Evolutionary conservation across 352 stramenopile species (phyloP), one percentile per base, ranked within the genome.

Genomic region (Lagenidium giganteum): DNA sequence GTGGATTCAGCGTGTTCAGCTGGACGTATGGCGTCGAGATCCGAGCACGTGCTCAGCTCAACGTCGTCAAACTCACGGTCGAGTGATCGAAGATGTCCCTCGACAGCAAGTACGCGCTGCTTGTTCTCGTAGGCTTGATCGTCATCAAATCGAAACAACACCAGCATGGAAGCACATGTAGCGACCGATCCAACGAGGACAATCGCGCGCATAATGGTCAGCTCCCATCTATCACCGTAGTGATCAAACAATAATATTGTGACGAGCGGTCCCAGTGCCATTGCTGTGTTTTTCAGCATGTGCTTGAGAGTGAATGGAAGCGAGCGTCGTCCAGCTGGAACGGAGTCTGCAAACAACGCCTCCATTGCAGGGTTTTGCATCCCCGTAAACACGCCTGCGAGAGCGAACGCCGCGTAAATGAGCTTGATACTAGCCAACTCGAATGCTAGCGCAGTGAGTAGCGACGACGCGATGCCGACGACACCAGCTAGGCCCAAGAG

Each of bases 281-380:
- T 51, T 22, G 68, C 63, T 0, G 54, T 30, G 42, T 83, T 79
- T 22, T 64, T 65, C 41, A 89, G 60, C n/a, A 71, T 56, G 38
- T 78, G 70, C 35, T 81, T 79, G 27, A 82, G 51, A 11, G 66
- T 90, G 55, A 90, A 91, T 17, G 72, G 78, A 8, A 70, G 54
- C 2, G 69, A 84, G 28, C 82, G 60, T 45, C 82, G 51, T 0
- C 73, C 72, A 4, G 73, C 47, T 13, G 67, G 64, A 32, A 93
- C 68, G 3, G 77, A 90, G 54, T 93, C 81, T 14, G 76, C 75
- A 38, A 93, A 89, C 1, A 93, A 44, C 1, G 83, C 81, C 31
- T 90, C 71, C 31, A 80, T 51, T 1, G 72, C 64, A 3, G 81
- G 78, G 44, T 76, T 76, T 20, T 79, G 64, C 24, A 91, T 57